phyloP scores from a whole-genome alignment of 805 yeast genomes.

The Nakazawaea siamensis region DNA sequence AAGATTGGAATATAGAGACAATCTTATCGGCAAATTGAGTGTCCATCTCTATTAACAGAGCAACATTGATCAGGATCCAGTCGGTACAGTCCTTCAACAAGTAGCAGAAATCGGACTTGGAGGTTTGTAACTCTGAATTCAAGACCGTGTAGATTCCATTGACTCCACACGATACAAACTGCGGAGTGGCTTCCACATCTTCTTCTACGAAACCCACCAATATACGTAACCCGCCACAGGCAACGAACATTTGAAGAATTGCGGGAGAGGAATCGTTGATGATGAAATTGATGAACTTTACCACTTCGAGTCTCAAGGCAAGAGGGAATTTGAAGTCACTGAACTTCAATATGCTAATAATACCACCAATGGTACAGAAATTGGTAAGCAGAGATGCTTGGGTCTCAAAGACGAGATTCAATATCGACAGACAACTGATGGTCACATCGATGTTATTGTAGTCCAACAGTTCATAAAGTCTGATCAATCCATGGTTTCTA shows the following conservation, averaged over 20 bases:
- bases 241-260: conserved; percentile 34
- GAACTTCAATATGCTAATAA: conserved; percentile 5
- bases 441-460: not conserved
- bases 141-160: conserved; percentile 29
- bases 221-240: conserved; percentile 34
- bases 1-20: conserved; percentile 27
- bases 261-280: conserved; percentile 5
- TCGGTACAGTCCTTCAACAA: conserved; percentile 26
- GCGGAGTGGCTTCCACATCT: conserved; percentile 31
- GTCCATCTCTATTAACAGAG: conserved; percentile 11
- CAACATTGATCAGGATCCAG: conserved; percentile 31
- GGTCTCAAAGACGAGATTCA: conserved; percentile 1
- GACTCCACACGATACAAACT: conserved; percentile 31
- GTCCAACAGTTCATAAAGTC: conserved; percentile 5
- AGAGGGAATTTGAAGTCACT: not conserved
- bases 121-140: conserved; percentile 25
- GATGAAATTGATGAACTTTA: conserved; percentile 4
- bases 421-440: not conserved
- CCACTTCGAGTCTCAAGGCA: conserved; percentile 4
- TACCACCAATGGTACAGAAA: conserved; percentile 12
- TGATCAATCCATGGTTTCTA: conserved; percentile 9
- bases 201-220: conserved; percentile 33
- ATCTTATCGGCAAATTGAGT: conserved; percentile 19
- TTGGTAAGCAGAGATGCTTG: conserved; percentile 5
- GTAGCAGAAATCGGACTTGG: conserved; percentile 34